A percentile compares a stretch with the other conserved stretches of the same genome.
Conservation (phyloP, 1,284 basidiomycete genomes). For the Apiotrichum gamsii region DNA sequence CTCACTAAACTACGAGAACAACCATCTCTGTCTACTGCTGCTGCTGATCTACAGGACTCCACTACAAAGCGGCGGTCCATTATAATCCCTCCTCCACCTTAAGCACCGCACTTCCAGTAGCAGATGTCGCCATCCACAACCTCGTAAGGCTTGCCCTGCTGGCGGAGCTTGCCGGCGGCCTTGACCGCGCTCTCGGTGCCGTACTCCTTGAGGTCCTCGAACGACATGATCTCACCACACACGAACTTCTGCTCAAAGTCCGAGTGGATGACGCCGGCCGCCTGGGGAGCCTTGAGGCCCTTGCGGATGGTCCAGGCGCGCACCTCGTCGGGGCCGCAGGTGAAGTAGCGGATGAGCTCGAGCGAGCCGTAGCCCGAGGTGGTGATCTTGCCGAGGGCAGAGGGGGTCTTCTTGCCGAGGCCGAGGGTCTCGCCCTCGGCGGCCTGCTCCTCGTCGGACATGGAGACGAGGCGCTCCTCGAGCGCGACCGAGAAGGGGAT, state of each 20-base stretch:
- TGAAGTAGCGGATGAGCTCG: constrained; percentile 94
- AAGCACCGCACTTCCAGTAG: constrained; percentile 42
- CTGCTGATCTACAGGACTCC: constrained; percentile 5
- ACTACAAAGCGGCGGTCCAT: neutral
- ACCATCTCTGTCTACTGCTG: constrained; percentile 2
- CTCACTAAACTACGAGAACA: no score
- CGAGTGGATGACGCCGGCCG: constrained; percentile 91
- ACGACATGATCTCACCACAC: constrained; percentile 98
- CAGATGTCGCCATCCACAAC: constrained; percentile 49
- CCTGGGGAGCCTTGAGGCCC: constrained; percentile 91
- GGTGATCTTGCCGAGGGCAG: constrained; percentile 82
- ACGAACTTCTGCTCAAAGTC: constrained; percentile 81
- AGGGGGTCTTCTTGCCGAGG: constrained; percentile 47
- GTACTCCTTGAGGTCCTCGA: constrained; percentile 83
- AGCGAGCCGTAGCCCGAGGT: constrained; percentile 81
- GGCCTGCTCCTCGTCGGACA: constrained; percentile 63
- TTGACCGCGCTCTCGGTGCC: constrained; percentile 88
- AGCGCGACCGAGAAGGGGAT: constrained; percentile 97
- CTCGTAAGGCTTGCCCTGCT: constrained; percentile 85
- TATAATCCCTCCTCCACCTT: neutral
- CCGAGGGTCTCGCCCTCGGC: constrained; percentile 61
- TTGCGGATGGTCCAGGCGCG: constrained; percentile 96
- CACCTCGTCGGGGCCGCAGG: constrained; percentile 92
- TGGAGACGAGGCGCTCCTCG: constrained; percentile 75
- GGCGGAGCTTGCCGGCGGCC: constrained; percentile 88